Evolutionary conservation across 345 rosid genomes (phyloP), one percentile per base, ranked within the genome.

Genomic region (Boechera stricta): DNA sequence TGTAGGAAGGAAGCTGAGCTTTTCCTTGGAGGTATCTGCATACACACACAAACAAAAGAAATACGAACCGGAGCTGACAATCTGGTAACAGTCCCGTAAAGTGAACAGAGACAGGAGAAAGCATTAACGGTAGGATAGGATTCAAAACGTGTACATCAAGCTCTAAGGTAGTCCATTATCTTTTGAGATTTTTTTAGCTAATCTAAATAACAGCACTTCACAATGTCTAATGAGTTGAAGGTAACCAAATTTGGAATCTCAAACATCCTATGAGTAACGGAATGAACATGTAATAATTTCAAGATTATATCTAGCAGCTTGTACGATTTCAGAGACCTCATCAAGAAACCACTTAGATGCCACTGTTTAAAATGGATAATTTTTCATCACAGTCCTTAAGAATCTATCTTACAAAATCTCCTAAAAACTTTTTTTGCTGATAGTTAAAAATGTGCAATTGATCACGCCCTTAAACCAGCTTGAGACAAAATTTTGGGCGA

Each of bases 21-120:
- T 89, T 88, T 91, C 79, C 99, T 83, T 7, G 99, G 97, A 35
- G 99, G 99, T 88, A 96, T 96, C 99, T 93, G 94, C 93, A 90
- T 52, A 85, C 58, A 68, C 33, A 81, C 78, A 41, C 28, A 53
- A 57, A 66, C 18, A 38, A 55, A 64, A 55, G 7, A 44, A 74
- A 41, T 28, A 67, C 5, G 10, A 71, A 58, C 41, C 65, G 26
- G 11, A 79, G 45, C 66, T 72, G 24, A 79, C 33, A 42, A 42
- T 36, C 42, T 7, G 26, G 24, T 61, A 76, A 49, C 51, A 38
- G 24, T 2, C 41, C 60, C 16, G 7, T 45, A 35, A 29, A 54
- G 55, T 7, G 2, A 63, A 31, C 16, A 75, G 4, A 75, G 5
- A 58, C 45, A 48, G 24, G 7, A 13, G 29, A 64, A 58, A 28